Conservation (phyloP, 257 asterid genomes). For the Buddleja alternifolia region DNA sequence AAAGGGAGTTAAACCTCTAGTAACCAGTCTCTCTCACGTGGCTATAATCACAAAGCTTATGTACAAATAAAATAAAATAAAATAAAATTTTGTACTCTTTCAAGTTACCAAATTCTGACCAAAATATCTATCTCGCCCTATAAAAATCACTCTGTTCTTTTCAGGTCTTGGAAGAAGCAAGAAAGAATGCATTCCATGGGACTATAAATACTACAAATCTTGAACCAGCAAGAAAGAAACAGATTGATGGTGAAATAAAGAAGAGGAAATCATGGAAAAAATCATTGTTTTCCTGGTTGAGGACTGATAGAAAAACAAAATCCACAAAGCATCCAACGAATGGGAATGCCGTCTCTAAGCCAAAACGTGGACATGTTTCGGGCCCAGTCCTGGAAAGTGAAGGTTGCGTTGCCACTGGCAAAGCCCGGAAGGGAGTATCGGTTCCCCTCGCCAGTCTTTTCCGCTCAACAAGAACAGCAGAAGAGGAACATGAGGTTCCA, state of each 20-base stretch:
- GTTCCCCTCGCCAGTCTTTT: constrained; percentile 47
- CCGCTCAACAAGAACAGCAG: constrained; percentile 33
- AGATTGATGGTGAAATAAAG: constrained; percentile 29
- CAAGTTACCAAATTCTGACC: not conserved
- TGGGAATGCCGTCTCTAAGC: constrained; percentile 18
- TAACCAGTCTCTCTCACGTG: too few relatives aligned
- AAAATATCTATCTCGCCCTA: too few relatives aligned
- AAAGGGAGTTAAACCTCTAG: too few relatives aligned
- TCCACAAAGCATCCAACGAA: constrained; percentile 19
- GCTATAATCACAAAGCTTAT: too few relatives aligned
- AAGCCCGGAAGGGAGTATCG: constrained; percentile 38
- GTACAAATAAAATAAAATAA: too few relatives aligned
- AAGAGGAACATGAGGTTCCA: constrained; percentile 37
- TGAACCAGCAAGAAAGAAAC: constrained; percentile 23
- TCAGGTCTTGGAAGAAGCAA: constrained; percentile 60
- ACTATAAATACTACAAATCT: constrained; percentile 2
- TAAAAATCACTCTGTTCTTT: too few relatives aligned
- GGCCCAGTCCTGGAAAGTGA: constrained; percentile 38
- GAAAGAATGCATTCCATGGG: constrained; percentile 29
- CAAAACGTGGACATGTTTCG: constrained; percentile 41
- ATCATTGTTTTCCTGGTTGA: constrained; percentile 56
- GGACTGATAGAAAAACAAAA: constrained; percentile 46
- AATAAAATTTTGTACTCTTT: too few relatives aligned
- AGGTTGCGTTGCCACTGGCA: constrained; percentile 4
- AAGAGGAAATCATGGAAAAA: constrained; percentile 54